Base-by-base conservation (phyloP, 2,329 filamentous ascomycete species). In the Botrytis medusae region DNA sequence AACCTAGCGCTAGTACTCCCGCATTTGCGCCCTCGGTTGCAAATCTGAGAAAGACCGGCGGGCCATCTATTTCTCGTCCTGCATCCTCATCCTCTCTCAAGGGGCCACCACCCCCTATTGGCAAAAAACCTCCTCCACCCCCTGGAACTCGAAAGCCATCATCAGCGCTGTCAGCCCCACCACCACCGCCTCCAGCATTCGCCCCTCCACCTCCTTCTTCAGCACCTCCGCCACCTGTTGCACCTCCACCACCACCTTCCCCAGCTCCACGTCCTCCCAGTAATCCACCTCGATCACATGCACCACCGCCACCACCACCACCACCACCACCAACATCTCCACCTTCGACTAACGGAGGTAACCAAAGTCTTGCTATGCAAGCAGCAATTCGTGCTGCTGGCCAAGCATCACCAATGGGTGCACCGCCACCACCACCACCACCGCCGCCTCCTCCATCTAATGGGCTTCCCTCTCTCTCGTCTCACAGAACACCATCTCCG, bases 31-130 rank as follows among this genome's bases (percentile, higher is more conserved):
- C 88, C 10, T 84, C 88, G 8, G 85, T 91, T 77, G 86, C 89
- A 44, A 87, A 88, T 76, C 83, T 92, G 61, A 86, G 90, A 76
- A 93, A 90, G 82, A 84, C 84, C 60, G 85, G 85, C 62, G 83
- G 83, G 68, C 84, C 82, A 76, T 85, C 85, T 71, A 80, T 79
- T 0, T 84, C 84, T 60, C 85, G 92, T 75, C 90, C 92, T 3
- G 82, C 85, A 10, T 91, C 91, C 25, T 86, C 89, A 32, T 84
- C 85, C 37, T 90, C 90, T 51, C 84, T 87, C 77, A 89, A 88
- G 79, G 91, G 91, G 72, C 93, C 93, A 51, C 94, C 94, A 44
- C 93, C 93, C 20, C 92, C 91, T 9, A 87, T 93, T 78, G 92
- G 92, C 74, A 94, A 94, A 85, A 94, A 94, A 79, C 89, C 88